Conservation (phyloP, 768 basidiomycete species). For the Boletus edulis region DNA sequence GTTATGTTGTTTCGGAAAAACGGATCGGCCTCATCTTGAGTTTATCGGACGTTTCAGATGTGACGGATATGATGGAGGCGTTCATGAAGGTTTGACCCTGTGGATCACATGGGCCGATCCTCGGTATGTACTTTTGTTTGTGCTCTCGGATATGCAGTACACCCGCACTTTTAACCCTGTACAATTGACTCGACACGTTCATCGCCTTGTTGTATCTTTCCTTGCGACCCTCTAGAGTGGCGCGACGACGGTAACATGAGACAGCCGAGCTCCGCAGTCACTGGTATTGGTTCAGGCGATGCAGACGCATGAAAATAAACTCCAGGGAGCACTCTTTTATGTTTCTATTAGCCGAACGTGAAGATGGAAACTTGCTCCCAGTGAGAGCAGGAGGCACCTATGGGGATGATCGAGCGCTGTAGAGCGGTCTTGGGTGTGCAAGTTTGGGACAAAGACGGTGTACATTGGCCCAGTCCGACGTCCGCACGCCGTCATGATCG, state of each 20-base stretch:
- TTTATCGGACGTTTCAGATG: conserved; percentile 12
- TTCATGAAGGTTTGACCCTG: conserved; percentile 20
- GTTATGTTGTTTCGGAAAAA: neutral
- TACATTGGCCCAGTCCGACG: too few species aligned
- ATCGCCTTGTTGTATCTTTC: too few species aligned
- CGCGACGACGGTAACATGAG: neutral
- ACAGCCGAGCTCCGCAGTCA: neutral
- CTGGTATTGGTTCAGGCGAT: too few species aligned
- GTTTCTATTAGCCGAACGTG: too few species aligned
- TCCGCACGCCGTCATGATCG: neutral
- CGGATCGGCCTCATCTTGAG: neutral
- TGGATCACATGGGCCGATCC: neutral
- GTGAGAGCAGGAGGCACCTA: too few species aligned
- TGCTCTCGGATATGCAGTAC: neutral
- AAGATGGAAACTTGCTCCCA: too few species aligned
- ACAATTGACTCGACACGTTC: neutral
- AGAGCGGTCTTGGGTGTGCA: too few species aligned
- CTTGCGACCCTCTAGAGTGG: neutral
- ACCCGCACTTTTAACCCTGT: neutral
- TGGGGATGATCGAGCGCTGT: too few species aligned
- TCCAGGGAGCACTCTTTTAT: too few species aligned
- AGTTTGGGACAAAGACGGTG: too few species aligned
- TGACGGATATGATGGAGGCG: conserved; percentile 15
- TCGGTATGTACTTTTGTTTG: neutral
- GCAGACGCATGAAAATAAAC: neutral